Evolutionary conservation across 129 eudicot species (phyloP), one percentile per base, ranked within the genome.

Genomic region (Pulicaria dysenterica): DNA sequence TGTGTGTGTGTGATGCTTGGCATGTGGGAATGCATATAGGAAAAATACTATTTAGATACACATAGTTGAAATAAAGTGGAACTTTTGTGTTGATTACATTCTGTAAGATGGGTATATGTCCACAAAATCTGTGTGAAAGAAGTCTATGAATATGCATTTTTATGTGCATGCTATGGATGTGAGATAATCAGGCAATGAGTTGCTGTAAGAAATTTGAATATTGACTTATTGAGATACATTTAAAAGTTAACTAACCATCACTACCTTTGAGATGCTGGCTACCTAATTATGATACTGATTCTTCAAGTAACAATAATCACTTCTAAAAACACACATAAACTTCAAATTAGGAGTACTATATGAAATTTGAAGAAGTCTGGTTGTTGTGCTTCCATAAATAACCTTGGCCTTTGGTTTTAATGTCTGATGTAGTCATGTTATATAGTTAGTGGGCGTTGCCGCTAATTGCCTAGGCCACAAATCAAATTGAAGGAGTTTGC

Each of bases 221-320:
- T 58, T n/a, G n/a, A n/a, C n/a, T n/a, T n/a, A n/a, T n/a, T 31
- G 15, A 58, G 64, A 34, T 36, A 34, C 4, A 58, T 34, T 3
- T 59, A 40, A 61, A 48, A 48, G 39, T 62, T 62, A 62, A 15
- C 7, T 36, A 62, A 62, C 36, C 7, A 3, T 40, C 68, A 62
- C 41, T 34, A 31, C 7, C 14, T 57, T 57, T 8, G 16, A 24
- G 31, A 2, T 24, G 2, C 31, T 24, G 31, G 31, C 2, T 24
- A 24, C 31, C 31, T 24, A 24, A 24, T 24, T 24, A 24, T 24
- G 31, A 24, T 24, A 24, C 31, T 24, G 31, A 24, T 24, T 24
- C 31, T 24, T 24, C 31, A 24, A 24, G 31, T 24, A 24, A 24
- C 53, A 9, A 48, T 8, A 8, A 48, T 48, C n/a, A 8, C n/a